These are phyloP conservation scores for Beauveria scarabaeidicola DNA, from an alignment of 2,329 filamentous ascomycete species.

Conservation along the genomic window DNA sequence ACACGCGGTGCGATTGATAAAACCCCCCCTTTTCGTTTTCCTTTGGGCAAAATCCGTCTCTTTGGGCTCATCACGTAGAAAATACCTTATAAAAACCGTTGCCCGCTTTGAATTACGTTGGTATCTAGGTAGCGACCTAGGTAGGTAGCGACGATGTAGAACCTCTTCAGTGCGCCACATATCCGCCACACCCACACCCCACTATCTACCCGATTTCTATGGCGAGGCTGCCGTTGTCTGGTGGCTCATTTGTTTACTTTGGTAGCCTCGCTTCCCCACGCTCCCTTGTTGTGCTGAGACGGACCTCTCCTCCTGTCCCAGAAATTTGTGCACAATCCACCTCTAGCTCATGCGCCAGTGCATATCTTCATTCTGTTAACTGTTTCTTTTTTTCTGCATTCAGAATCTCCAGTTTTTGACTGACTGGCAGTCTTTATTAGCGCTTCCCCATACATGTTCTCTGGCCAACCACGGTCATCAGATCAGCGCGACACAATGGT, in stretches of 20 bases:
- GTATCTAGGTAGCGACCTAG: too few species aligned
- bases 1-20: too few species aligned
- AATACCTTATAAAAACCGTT: too few species aligned
- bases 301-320: neutral
- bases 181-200: neutral
- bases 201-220: neutral
- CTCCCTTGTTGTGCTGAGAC: neutral
- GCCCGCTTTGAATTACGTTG: too few species aligned
- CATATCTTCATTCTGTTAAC: neutral
- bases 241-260: slow-evolving; percentile 14
- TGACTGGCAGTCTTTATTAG: neutral
- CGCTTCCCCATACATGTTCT: slow-evolving; percentile 3
- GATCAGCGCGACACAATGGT: slow-evolving; percentile 11
- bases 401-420: slow-evolving; percentile 3
- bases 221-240: slow-evolving; percentile 9
- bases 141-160: neutral
- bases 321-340: neutral
- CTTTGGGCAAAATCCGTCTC: too few species aligned
- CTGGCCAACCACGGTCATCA: slow-evolving; percentile 10
- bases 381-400: neutral
- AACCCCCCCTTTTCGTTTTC: too few species aligned
- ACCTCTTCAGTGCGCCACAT: neutral
- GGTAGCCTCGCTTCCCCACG: slow-evolving; percentile 1
- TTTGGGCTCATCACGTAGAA: too few species aligned
- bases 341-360: neutral